Conservation (phyloP, 805 yeast species). For the Teunomyces funiuensis region DNA sequence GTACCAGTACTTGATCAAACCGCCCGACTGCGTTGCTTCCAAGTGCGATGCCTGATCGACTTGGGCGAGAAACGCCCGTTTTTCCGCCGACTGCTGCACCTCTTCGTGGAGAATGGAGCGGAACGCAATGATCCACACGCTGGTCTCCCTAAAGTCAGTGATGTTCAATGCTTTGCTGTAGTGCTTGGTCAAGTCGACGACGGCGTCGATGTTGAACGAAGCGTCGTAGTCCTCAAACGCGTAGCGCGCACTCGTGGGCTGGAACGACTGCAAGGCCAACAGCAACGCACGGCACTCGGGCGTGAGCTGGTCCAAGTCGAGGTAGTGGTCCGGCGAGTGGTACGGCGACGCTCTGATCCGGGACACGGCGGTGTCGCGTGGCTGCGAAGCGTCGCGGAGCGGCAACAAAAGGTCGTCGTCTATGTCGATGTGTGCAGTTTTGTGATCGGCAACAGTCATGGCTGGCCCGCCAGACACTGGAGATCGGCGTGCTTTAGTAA, state of each 20-base stretch:
- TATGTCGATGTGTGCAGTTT: conserved; percentile 11
- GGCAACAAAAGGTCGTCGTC: conserved; percentile 17
- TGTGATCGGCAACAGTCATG: background rate
- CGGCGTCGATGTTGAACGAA: conserved; percentile 27
- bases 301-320: conserved; percentile 22
- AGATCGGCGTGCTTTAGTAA: too few species aligned
- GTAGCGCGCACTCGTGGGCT: conserved; percentile 16
- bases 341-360: conserved; percentile 32
- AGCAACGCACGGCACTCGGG: conserved; percentile 24
- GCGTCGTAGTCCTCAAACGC: conserved; percentile 23
- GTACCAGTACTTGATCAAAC: conserved; percentile 40
- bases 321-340: conserved; percentile 22
- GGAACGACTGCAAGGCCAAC: conserved; percentile 29
- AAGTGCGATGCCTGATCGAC: conserved; percentile 33
- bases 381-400: conserved; percentile 8
- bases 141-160: conserved; percentile 13
- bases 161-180: conserved; percentile 12
- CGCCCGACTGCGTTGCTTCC: conserved; percentile 38
- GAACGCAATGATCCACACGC: conserved; percentile 34
- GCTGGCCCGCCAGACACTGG: too few species aligned
- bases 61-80: conserved; percentile 24
- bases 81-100: conserved; percentile 21
- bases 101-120: conserved; percentile 29
- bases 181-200: conserved; percentile 16
- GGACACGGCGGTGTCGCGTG: conserved; percentile 7